Conservation (phyloP, 495 filamentous ascomycete genomes). For the Xylaria cubensis region DNA sequence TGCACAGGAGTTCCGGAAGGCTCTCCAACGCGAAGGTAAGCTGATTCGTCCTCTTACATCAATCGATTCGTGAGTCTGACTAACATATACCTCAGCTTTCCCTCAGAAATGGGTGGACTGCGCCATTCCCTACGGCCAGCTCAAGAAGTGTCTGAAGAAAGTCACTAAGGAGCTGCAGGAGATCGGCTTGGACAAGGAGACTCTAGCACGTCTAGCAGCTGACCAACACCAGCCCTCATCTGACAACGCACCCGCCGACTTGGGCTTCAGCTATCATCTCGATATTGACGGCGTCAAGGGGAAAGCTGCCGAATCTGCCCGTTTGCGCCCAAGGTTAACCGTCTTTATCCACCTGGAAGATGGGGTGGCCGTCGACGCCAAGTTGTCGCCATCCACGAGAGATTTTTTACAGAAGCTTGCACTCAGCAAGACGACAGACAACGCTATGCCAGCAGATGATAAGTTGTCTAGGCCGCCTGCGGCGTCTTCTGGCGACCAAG, state of each 20-base stretch:
- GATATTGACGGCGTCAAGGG: conserved; percentile 35
- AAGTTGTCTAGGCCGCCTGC: background rate
- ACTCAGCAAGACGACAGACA: conserved; percentile 29
- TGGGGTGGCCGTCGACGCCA: conserved; percentile 62
- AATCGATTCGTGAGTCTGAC: background rate
- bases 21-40: conserved; percentile 58
- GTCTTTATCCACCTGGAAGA: conserved; percentile 60
- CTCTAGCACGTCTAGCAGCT: conserved; percentile 59
- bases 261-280: conserved; percentile 54
- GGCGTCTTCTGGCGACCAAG: background rate
- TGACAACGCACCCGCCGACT: conserved; percentile 11
- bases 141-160: conserved; percentile 78
- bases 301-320: conserved; percentile 39
- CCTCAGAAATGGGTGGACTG: conserved; percentile 71
- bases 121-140: conserved; percentile 73
- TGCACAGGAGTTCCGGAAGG: conserved; percentile 68
- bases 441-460: background rate
- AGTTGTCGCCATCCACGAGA: conserved; percentile 60
- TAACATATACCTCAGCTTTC: conserved; percentile 45
- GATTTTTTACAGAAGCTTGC: conserved; percentile 57
- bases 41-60: background rate
- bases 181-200: conserved; percentile 66
- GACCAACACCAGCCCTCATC: conserved; percentile 39
- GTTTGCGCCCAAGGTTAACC: conserved; percentile 64
- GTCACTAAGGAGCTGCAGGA: conserved; percentile 64